A percentile compares a stretch with the other conserved stretches of the same genome.
Conservation (phyloP, 768 basidiomycete genomes). For the Xerocomellus dryophilus region DNA sequence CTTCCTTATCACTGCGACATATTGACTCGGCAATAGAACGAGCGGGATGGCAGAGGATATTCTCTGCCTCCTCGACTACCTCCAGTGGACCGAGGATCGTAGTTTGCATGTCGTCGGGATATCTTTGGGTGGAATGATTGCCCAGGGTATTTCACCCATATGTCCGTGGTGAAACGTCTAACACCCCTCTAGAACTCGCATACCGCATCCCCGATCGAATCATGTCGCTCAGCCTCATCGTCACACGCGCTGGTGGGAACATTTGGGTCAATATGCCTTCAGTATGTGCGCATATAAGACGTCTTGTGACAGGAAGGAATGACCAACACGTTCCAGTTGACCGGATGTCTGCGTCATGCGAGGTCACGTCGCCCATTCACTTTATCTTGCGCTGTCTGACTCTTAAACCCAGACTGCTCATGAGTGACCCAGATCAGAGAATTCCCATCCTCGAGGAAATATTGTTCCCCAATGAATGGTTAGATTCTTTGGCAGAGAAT, state of each 20-base stretch:
- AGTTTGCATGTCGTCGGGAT: constrained; percentile 69
- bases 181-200: constrained; percentile 54
- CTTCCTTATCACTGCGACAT: background rate
- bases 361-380: constrained; percentile 23
- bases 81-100: constrained; percentile 66
- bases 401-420: constrained; percentile 31
- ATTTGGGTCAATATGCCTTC: constrained; percentile 62
- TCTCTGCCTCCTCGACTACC: constrained; percentile 60
- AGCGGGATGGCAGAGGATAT: constrained; percentile 76
- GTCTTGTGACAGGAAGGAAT: background rate
- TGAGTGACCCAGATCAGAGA: constrained; percentile 44
- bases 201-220: constrained; percentile 64
- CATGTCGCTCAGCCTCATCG: constrained; percentile 59
- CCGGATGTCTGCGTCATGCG: constrained; percentile 36
- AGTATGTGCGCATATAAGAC: constrained; percentile 36
- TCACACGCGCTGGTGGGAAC: constrained; percentile 66
- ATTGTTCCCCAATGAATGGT: constrained; percentile 62
- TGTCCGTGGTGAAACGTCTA: background rate
- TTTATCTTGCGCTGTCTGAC: constrained; percentile 3
- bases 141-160: constrained; percentile 49
- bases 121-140: constrained; percentile 83
- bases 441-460: constrained; percentile 52
- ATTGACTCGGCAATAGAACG: constrained; percentile 43
- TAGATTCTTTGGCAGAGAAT: constrained; percentile 48
- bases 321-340: constrained; percentile 32